These are phyloP conservation scores for Saccharum spontaneum DNA, from an alignment of 176 grass and related monocot species.

Conservation along the genomic window DNA sequence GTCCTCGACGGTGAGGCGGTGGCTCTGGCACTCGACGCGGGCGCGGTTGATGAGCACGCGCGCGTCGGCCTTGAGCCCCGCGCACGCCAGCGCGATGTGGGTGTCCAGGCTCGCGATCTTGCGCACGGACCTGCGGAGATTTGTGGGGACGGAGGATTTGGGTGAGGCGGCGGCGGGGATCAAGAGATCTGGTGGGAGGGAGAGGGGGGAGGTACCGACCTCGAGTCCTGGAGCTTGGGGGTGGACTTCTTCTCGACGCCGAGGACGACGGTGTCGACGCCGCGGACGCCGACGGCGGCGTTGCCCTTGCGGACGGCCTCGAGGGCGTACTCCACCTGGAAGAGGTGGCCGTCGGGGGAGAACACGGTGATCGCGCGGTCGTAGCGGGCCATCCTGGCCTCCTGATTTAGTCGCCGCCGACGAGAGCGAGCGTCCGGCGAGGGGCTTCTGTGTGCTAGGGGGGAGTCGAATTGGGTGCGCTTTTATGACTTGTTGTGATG, in stretches of 20 bases:
- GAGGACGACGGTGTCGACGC: conserved; percentile 87
- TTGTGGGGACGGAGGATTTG: too few species aligned
- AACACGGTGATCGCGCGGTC: conserved; percentile 99
- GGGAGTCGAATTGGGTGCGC: background rate
- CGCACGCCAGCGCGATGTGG: too few species aligned
- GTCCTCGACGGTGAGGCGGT: too few species aligned
- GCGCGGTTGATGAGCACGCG: too few species aligned
- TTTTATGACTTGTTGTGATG: background rate
- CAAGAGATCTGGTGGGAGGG: conserved; percentile 3
- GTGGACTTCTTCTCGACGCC: conserved; percentile 99
- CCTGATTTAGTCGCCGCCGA: background rate
- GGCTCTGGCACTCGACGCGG: too few species aligned
- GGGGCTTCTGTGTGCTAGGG: background rate
- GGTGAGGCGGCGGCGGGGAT: too few species aligned
- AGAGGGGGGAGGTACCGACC: conserved; percentile 6
- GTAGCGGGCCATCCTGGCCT: conserved; percentile 73
- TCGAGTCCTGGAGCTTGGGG: conserved; percentile 94
- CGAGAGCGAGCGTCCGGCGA: background rate
- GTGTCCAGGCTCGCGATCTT: too few species aligned
- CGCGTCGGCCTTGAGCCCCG: too few species aligned
- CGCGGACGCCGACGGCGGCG: conserved; percentile 95
- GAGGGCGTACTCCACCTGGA: conserved; percentile 77
- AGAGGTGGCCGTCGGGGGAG: conserved; percentile 71
- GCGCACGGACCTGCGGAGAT: too few species aligned
- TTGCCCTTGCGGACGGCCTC: conserved; percentile 98